phyloP scores from a whole-genome alignment of 306 rosid genomes.

The Heteromeles arbutifolia region DNA sequence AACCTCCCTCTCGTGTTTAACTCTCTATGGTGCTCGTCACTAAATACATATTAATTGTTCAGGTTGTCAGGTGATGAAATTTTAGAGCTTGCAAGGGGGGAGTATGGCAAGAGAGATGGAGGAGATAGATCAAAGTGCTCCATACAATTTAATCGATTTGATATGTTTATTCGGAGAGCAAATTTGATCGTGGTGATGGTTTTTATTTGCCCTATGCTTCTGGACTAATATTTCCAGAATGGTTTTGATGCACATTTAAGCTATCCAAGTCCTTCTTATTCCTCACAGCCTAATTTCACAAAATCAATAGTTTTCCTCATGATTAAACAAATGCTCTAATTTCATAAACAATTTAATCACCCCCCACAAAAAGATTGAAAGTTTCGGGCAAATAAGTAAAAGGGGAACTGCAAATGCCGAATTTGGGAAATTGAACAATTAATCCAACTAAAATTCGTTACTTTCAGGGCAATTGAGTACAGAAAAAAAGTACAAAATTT shows the following conservation, averaged over 20 bases:
- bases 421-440: not conserved
- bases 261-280: slow-evolving; percentile 71
- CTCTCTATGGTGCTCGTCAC: too few relatives aligned
- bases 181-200: too few relatives aligned
- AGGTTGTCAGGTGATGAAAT: too few relatives aligned
- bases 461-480: not conserved
- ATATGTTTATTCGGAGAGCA: too few relatives aligned
- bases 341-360: not conserved
- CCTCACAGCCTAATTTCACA: slow-evolving; percentile 57
- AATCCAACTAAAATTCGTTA: not conserved
- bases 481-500: not conserved
- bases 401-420: not conserved
- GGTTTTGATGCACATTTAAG: slow-evolving; percentile 59
- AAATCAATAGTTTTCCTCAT: not conserved
- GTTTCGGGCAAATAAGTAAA: not conserved
- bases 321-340: not conserved
- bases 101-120: too few relatives aligned
- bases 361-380: not conserved
- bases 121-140: too few relatives aligned
- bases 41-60: too few relatives aligned
- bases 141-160: too few relatives aligned
- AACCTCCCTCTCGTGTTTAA: too few relatives aligned
- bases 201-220: not conserved
- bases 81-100: too few relatives aligned
- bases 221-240: slow-evolving; percentile 95